Evolutionary conservation across 768 basidiomycete genomes (phyloP).

Genomic region (Trametes cubensis): DNA sequence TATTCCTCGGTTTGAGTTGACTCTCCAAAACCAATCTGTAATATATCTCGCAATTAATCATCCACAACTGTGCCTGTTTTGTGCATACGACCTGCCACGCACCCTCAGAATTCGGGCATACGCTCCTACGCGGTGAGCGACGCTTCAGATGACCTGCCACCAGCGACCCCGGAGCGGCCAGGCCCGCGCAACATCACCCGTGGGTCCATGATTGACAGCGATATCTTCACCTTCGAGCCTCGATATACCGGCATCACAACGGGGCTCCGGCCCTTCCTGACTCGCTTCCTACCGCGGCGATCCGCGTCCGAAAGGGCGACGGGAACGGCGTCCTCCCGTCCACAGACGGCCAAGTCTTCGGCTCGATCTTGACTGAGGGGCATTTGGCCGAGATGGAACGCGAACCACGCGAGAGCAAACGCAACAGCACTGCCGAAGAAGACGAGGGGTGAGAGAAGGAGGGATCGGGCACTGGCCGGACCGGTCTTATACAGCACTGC

Average conservation of each 20-base stretch:
- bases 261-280: background rate
- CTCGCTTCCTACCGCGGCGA: background rate
- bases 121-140: too few relatives aligned
- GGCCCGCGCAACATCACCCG: too few relatives aligned
- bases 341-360: background rate
- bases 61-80: too few relatives aligned
- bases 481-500: background rate
- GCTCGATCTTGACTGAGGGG: background rate
- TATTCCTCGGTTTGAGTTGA: too few relatives aligned
- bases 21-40: background rate
- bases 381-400: background rate
- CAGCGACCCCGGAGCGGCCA: too few relatives aligned
- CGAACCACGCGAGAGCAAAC: background rate
- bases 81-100: too few relatives aligned
- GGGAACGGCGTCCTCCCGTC: background rate
- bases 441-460: background rate
- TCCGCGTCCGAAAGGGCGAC: background rate
- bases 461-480: background rate
- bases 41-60: conserved; percentile 15
- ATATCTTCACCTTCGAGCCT: too few relatives aligned
- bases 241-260: too few relatives aligned
- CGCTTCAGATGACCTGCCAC: too few relatives aligned
- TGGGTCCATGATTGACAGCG: too few relatives aligned
- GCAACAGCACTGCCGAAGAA: background rate
- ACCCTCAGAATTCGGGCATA: too few relatives aligned